Percentiles rank a stretch among this genome's conserved stretches.
Evolutionary conservation across 1,139 yeast species (phyloP).

Genomic region (Torulaspora pretoriensis): DNA sequence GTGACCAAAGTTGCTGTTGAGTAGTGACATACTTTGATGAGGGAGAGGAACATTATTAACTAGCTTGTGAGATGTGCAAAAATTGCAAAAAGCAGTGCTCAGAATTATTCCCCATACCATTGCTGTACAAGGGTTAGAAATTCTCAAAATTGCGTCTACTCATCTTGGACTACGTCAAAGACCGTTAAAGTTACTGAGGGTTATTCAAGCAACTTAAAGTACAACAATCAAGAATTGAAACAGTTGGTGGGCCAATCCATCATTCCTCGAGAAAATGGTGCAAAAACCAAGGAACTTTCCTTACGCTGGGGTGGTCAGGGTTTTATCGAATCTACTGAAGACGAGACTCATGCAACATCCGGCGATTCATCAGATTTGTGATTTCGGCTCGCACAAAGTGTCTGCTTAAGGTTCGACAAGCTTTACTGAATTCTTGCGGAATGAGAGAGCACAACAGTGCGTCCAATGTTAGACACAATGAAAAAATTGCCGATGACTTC

Average conservation of each 20-base stretch:
- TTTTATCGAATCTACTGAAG: neutral
- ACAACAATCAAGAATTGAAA: conserved; percentile 17
- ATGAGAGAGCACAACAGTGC: conserved; percentile 2
- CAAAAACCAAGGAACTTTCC: conserved; percentile 3
- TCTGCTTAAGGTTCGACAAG: conserved; percentile 13
- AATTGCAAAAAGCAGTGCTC: conserved; percentile 17
- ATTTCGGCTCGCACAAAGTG: conserved; percentile 19
- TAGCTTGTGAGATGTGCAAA: conserved; percentile 18
- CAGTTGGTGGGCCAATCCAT: conserved; percentile 6
- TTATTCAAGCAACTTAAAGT: conserved; percentile 16
- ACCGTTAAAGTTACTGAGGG: conserved; percentile 19
- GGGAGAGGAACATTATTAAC: conserved; percentile 8
- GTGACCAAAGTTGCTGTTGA: neutral
- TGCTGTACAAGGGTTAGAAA: conserved; percentile 13
- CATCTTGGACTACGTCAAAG: conserved; percentile 11
- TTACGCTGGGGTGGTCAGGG: conserved; percentile 1
- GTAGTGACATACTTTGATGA: neutral
- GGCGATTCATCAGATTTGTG: too few relatives aligned
- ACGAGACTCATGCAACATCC: too few relatives aligned
- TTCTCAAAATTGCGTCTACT: conserved; percentile 16
- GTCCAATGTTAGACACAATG: too few relatives aligned
- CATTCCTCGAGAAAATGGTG: neutral
- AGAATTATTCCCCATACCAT: conserved; percentile 16
- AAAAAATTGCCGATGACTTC: too few relatives aligned
- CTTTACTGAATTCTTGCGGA: conserved; percentile 10